Conservation (phyloP, 2,329 filamentous ascomycete species). For the Trichoderma brevicompactum region DNA sequence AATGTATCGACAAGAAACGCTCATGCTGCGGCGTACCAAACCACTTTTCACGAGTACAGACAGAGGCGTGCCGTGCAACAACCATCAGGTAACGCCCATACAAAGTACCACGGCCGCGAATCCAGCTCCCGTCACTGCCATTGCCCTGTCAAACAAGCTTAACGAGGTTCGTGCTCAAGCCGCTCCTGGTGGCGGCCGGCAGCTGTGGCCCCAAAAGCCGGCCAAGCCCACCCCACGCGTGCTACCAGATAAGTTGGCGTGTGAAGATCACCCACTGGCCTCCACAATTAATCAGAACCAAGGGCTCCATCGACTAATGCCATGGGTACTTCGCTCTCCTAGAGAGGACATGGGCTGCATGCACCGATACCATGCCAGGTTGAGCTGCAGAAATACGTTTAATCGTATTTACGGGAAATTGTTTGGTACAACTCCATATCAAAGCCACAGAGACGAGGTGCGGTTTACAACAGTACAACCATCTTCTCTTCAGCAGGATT, state of each 20-base stretch:
- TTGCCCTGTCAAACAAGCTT: neutral
- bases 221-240: conserved; percentile 11
- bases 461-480: neutral
- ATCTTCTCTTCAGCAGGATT: neutral
- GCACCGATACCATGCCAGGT: too few species aligned
- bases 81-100: neutral
- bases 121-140: neutral
- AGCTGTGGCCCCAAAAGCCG: conserved; percentile 9
- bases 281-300: conserved; percentile 19
- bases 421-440: too few species aligned
- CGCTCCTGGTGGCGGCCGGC: neutral
- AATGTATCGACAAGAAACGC: neutral
- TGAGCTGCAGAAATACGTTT: too few species aligned
- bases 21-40: neutral
- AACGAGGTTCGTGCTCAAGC: neutral
- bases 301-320: neutral
- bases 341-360: too few species aligned
- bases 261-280: conserved; percentile 10
- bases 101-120: neutral
- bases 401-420: too few species aligned
- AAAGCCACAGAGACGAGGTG: too few species aligned
- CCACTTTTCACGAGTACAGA: too few species aligned
- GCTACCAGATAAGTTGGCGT: neutral
- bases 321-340: too few species aligned
- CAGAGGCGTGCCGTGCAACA: neutral